phyloP scores from a whole-genome alignment of 2,329 filamentous ascomycete species.

The Scedosporium minutisporum region DNA sequence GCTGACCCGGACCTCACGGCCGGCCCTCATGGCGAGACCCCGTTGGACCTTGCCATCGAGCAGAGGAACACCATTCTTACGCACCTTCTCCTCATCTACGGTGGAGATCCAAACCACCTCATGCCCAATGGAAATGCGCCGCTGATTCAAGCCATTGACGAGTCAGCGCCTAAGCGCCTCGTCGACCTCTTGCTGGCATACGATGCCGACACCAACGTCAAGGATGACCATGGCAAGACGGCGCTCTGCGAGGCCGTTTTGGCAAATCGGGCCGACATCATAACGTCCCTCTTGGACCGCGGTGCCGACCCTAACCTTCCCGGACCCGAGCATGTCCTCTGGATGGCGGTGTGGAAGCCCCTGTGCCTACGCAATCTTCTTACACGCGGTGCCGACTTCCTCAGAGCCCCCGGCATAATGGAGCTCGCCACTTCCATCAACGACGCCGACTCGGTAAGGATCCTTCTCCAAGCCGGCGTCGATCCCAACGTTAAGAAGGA shows the following conservation, averaged over 20 bases:
- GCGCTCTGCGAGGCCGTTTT: constrained; percentile 54
- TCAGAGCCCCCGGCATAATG: constrained; percentile 53
- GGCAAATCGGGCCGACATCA: constrained; percentile 44
- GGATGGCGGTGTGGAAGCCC: constrained; percentile 53
- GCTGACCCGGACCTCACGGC: constrained; percentile 45
- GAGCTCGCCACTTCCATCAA: constrained; percentile 55
- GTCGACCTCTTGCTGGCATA: constrained; percentile 52
- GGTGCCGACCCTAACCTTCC: constrained; percentile 59
- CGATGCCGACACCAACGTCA: constrained; percentile 46
- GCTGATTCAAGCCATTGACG: constrained; percentile 50
- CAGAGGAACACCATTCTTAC: constrained; percentile 46
- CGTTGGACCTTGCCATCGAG: constrained; percentile 40
- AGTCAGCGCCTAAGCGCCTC: constrained; percentile 42
- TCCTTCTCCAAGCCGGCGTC: constrained; percentile 49
- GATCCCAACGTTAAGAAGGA: constrained; percentile 54
- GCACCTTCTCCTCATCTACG: constrained; percentile 51
- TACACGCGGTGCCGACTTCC: constrained; percentile 46
- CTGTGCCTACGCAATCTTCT: constrained; percentile 50
- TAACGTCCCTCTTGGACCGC: constrained; percentile 39
- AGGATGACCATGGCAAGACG: constrained; percentile 53
- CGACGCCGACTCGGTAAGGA: constrained; percentile 50
- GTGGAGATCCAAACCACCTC: constrained; percentile 44
- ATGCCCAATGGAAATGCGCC: constrained; percentile 50
- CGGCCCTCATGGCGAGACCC: constrained; percentile 42
- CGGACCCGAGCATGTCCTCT: constrained; percentile 58